Evolutionary conservation across 2,329 filamentous ascomycete genomes (phyloP).

Genomic region (Botrytis deweyae): DNA sequence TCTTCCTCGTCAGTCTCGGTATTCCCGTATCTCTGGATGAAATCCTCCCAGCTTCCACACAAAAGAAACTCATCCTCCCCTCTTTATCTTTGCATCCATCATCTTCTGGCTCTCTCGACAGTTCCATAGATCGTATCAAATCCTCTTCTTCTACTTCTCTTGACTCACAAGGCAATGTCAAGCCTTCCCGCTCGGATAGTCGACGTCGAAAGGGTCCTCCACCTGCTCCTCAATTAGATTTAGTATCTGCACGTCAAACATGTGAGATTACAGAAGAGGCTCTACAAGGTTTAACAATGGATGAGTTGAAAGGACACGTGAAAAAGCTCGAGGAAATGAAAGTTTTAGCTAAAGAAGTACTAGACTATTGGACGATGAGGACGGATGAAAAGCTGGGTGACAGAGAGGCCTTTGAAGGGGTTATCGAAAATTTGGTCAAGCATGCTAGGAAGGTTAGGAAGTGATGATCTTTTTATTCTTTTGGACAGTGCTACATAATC

Average conservation of each 20-base stretch:
- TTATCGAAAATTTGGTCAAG: conserved; percentile 94
- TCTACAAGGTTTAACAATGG: conserved; percentile 72
- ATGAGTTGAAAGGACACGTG: conserved; percentile 73
- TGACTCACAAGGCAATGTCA: conserved; percentile 53
- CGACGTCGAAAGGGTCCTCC: conserved; percentile 56
- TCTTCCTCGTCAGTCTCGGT: conserved; percentile 93
- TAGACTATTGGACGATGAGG: conserved; percentile 85
- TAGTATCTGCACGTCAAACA: conserved; percentile 73
- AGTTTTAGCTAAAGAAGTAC: conserved; percentile 68
- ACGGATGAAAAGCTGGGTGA: conserved; percentile 86
- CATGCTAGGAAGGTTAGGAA: conserved; percentile 84
- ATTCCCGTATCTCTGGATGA: conserved; percentile 97
- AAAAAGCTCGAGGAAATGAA: conserved; percentile 67
- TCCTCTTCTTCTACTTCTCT: conserved; percentile 56
- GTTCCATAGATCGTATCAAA: conserved; percentile 36
- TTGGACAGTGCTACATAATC: neutral
- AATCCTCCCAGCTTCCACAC: conserved; percentile 93
- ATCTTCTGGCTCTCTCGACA: conserved; percentile 51
- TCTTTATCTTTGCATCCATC: conserved; percentile 60
- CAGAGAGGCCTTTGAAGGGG: conserved; percentile 90
- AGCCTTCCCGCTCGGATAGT: conserved; percentile 45
- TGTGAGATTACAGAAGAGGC: conserved; percentile 85
- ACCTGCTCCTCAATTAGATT: conserved; percentile 72
- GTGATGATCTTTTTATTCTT: conserved; percentile 41
- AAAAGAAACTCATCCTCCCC: conserved; percentile 94